Conservation (phyloP, 305 asterid species). For the Rubia balearica region DNA sequence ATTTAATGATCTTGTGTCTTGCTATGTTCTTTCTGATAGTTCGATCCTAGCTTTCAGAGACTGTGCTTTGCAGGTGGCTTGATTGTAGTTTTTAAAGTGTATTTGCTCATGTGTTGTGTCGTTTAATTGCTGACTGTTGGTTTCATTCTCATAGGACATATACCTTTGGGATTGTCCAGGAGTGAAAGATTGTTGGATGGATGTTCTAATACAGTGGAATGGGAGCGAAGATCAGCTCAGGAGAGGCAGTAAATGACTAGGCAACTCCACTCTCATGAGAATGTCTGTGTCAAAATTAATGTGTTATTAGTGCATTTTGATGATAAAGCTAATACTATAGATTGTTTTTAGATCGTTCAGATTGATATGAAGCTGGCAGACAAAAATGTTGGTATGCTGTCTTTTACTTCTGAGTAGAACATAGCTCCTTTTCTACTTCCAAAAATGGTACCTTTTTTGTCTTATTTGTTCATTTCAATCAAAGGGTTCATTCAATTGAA, state of each 20-base stretch:
- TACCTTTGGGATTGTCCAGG: no score
- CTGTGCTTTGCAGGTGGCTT: conserved; percentile 81
- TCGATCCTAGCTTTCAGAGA: conserved; percentile 70
- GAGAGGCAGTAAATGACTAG: conserved; percentile 99
- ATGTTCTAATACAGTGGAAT: conserved; percentile 71
- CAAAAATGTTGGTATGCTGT: conserved; percentile 90
- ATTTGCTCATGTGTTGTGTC: conserved; percentile 12
- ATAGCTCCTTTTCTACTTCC: conserved; percentile 82
- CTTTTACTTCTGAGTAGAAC: conserved; percentile 92
- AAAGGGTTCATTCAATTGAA: conserved; percentile 6
- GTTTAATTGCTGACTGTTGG: conserved; percentile 13
- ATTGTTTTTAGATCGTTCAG: conserved; percentile 63
- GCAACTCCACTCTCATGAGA: conserved; percentile 94
- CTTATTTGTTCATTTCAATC: conserved; percentile 12
- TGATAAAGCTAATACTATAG: conserved; percentile 9
- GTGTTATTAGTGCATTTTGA: conserved; percentile 5
- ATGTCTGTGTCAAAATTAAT: conserved; percentile 42
- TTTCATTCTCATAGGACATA: no score
- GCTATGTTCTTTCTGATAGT: conserved; percentile 47
- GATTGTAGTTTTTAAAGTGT: neutral
- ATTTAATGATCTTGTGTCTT: conserved; percentile 69
- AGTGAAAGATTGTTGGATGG: conserved; percentile 76
- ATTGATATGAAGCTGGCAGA: conserved; percentile 95
- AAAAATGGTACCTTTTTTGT: conserved; percentile 61
- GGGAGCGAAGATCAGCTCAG: conserved; percentile 90